Evolutionary conservation across 1,284 basidiomycete species (phyloP), one percentile per base, ranked within the genome.

Genomic region (Papiliotrema laurentii): DNA sequence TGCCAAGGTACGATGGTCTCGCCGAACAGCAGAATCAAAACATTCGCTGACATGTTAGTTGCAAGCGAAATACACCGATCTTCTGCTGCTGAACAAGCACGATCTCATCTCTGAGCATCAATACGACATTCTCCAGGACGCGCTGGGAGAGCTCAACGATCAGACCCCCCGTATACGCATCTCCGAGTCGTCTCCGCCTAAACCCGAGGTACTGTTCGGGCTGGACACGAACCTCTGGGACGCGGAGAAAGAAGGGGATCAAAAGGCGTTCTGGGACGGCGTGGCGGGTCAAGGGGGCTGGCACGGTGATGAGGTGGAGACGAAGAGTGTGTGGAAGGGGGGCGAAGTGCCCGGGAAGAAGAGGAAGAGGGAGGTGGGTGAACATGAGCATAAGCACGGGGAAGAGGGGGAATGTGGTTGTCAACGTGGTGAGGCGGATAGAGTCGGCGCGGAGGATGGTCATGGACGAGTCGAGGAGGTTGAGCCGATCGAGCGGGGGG

Each of bases 1-100:
- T 5, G 90, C 89, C 26, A 86, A 82, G 58, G 66, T 68, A 24
- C 33, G 60, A n/a, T n/a, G 51, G 21, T 9, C 43, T 22, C 4
- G 14, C 11, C 31, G 22, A 16, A 35, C 33, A 43, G 25, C 11
- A 28, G 30, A 18, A n/a, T n/a, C 26, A 6, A 11, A 30, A 2
- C n/a, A 39, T 22, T 9, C 11, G 6, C 26, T n/a, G n/a, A 14
- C 2, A n/a, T 21, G 9, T 11, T 43, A 69, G 71, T 88, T 93
- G 81, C 89, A 92, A 75, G 87, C 90, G n/a, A 85, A 85, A 63
- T 94, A 92, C 67, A 90, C 89, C 3, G 90, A 94, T 64, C 78
- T 91, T 38, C 83, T 93, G 47, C 76, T 93, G 25, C 81, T 94
- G 81, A 90, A 89, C 63, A 93, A 94, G 78, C 89, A 85, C 83